Percentiles rank a stretch among this genome's conserved stretches.
These are phyloP conservation scores for Cryptococcus neoformans DNA, from an alignment of 1,284 basidiomycete species.

Conservation along the genomic window DNA sequence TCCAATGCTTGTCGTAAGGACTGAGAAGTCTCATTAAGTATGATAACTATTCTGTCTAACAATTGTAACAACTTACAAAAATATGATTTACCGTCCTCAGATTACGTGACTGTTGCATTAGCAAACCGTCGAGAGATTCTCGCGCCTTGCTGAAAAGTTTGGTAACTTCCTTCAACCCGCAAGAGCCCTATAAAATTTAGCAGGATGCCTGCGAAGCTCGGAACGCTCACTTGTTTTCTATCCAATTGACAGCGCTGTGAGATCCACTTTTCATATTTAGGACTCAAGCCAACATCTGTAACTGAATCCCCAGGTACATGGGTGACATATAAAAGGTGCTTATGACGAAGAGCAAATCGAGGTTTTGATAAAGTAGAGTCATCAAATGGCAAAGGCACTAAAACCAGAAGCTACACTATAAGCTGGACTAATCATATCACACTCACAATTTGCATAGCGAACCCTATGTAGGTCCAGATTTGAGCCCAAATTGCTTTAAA, in stretches of 20 bases:
- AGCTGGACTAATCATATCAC: neutral
- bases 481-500: slow-evolving; percentile 25
- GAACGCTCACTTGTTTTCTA: neutral
- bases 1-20: too few species aligned
- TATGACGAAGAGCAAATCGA: slow-evolving; percentile 22
- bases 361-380: slow-evolving; percentile 1
- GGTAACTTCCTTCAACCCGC: too few species aligned
- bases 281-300: slow-evolving; percentile 1
- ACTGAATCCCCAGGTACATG: too few species aligned
- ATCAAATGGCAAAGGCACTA: slow-evolving; percentile 1
- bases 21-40: too few species aligned
- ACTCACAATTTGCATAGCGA: slow-evolving; percentile 33
- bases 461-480: slow-evolving; percentile 21
- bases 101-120: too few species aligned
- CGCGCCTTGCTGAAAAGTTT: too few species aligned
- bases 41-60: too few species aligned
- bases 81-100: too few species aligned
- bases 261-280: slow-evolving; percentile 5
- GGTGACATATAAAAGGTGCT: slow-evolving; percentile 11
- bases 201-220: too few species aligned
- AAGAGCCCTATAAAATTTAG: too few species aligned
- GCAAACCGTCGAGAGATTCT: too few species aligned
- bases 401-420: slow-evolving; percentile 14
- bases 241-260: neutral
- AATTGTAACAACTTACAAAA: too few species aligned